These are phyloP conservation scores for Nothophytophthora sp. DNA, from an alignment of 352 stramenopile species.

Conservation along the genomic window DNA sequence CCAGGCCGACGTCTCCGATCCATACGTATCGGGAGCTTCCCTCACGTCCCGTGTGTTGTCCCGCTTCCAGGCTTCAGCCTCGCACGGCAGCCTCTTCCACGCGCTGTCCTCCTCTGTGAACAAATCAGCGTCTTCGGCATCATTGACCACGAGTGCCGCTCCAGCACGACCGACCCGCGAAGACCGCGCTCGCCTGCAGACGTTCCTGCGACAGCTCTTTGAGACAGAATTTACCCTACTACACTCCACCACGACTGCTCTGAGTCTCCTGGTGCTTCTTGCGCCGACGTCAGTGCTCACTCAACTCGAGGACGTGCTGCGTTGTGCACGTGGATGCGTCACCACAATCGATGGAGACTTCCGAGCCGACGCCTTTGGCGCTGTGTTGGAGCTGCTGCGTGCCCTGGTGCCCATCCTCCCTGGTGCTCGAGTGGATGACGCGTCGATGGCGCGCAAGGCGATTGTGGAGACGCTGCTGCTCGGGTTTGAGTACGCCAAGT, in stretches of 20 bases:
- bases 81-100: slow-evolving; percentile 61
- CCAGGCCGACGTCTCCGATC: slow-evolving; percentile 1
- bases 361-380: slow-evolving; percentile 58
- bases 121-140: slow-evolving; percentile 14
- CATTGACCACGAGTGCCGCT: slow-evolving; percentile 8
- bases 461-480: slow-evolving; percentile 57
- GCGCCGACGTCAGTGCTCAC: slow-evolving; percentile 38
- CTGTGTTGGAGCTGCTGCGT: slow-evolving; percentile 67
- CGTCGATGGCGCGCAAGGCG: slow-evolving; percentile 22
- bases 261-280: slow-evolving; percentile 63
- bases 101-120: slow-evolving; percentile 42
- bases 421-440: slow-evolving; percentile 6
- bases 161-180: slow-evolving; percentile 14
- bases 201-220: slow-evolving; percentile 53
- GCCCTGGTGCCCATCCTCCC: slow-evolving; percentile 38
- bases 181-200: slow-evolving; percentile 34
- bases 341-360: slow-evolving; percentile 69
- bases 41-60: slow-evolving; percentile 73
- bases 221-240: slow-evolving; percentile 63
- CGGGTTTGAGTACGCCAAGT: slow-evolving; percentile 55
- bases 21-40: slow-evolving; percentile 17
- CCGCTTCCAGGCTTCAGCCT: slow-evolving; percentile 55
- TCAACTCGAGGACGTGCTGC: slow-evolving; percentile 38
- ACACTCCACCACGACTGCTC: slow-evolving; percentile 49
- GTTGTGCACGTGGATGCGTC: slow-evolving; percentile 44